Conservation (phyloP, 2,329 filamentous ascomycete species). For the Pezicula neosporulosa region DNA sequence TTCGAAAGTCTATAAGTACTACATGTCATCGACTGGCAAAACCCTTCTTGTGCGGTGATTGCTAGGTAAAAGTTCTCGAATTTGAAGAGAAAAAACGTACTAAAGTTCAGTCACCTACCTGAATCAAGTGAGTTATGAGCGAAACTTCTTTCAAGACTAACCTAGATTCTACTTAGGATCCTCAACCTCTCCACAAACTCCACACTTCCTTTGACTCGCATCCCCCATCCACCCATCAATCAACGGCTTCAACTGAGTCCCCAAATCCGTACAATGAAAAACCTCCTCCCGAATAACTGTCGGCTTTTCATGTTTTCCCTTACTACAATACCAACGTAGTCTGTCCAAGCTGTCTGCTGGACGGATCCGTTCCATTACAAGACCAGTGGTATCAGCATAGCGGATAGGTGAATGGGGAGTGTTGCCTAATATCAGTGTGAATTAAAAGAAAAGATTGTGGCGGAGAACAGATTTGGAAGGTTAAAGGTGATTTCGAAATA, state of each 20-base stretch:
- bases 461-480: neutral
- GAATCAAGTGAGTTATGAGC: too few relatives aligned
- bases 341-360: conserved; percentile 66
- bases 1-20: too few relatives aligned
- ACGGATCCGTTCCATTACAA: conserved; percentile 82
- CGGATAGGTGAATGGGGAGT: conserved; percentile 93
- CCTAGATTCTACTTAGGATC: conserved; percentile 43
- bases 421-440: conserved; percentile 51
- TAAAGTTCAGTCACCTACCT: too few relatives aligned
- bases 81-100: too few relatives aligned
- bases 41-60: too few relatives aligned
- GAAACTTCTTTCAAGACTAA: too few relatives aligned
- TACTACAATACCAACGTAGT: conserved; percentile 80
- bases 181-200: conserved; percentile 62
- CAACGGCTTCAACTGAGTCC: conserved; percentile 85
- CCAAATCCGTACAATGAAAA: conserved; percentile 83
- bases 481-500: neutral
- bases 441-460: too few relatives aligned
- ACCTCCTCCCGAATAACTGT: conserved; percentile 73
- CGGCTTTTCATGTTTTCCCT: conserved; percentile 20
- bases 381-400: conserved; percentile 83
- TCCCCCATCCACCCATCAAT: conserved; percentile 75
- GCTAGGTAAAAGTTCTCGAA: too few relatives aligned
- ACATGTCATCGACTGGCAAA: too few relatives aligned
- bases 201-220: conserved; percentile 66